A percentile compares a stretch with the other conserved stretches of the same genome.
Conservation (phyloP, 108 stramenopile genomes). For the Nitzschia sp. region DNA sequence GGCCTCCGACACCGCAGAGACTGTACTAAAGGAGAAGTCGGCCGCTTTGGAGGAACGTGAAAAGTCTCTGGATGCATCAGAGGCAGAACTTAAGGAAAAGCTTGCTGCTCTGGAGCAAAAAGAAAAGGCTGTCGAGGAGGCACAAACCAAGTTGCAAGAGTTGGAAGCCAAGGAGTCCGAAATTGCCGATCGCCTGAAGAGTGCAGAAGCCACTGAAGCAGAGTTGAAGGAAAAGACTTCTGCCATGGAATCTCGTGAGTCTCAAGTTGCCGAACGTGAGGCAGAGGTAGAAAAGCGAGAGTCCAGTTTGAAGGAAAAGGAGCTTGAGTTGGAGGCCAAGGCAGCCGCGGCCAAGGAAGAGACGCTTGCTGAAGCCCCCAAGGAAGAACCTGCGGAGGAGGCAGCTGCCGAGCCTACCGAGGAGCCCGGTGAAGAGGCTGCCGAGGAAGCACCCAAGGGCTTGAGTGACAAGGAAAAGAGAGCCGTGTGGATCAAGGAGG, state of each 20-base stretch:
- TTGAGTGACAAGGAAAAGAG: slow-evolving; percentile 17
- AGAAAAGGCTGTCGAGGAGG: background rate
- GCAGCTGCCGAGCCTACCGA: background rate
- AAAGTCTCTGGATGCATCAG: background rate
- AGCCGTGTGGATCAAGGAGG: slow-evolving; percentile 24
- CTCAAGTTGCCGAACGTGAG: background rate
- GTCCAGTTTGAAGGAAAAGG: background rate
- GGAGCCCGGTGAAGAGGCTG: slow-evolving; percentile 1
- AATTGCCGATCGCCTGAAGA: background rate
- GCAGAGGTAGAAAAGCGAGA: slow-evolving; percentile 8
- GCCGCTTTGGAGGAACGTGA: background rate
- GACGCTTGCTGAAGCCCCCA: too few relatives aligned
- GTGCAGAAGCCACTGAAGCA: background rate
- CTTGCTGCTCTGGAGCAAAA: background rate
- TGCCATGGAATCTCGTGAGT: background rate
- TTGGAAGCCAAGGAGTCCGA: background rate
- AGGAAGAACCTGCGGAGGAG: slow-evolving; percentile 4
- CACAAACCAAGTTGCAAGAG: background rate
- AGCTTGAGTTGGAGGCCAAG: background rate
- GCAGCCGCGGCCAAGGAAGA: background rate
- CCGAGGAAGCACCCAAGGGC: background rate
- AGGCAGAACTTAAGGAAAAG: background rate
- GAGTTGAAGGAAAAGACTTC: slow-evolving; percentile 2
- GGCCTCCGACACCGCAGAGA: too few relatives aligned
- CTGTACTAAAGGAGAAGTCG: too few relatives aligned